These are phyloP conservation scores for Kazachstania africana DNA, from an alignment of 805 yeast species.

Conservation along the genomic window DNA sequence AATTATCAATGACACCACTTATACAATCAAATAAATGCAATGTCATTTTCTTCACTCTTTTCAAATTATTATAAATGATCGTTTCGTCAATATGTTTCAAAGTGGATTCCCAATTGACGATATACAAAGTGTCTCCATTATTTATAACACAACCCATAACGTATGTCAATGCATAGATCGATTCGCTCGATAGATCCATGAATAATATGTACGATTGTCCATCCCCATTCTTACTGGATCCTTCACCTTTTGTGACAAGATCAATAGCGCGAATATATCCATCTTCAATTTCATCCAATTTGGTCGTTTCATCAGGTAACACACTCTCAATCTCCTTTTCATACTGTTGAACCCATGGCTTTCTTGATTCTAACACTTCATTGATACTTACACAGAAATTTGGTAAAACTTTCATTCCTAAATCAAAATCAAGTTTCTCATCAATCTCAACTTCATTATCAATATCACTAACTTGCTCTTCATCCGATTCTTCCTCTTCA, in stretches of 20 bases:
- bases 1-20: slow-evolving; percentile 15
- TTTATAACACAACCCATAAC: slow-evolving; percentile 74
- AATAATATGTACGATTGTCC: slow-evolving; percentile 44
- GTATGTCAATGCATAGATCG: slow-evolving; percentile 78
- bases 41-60: slow-evolving; percentile 9
- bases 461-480: slow-evolving; percentile 29
- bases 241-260: slow-evolving; percentile 9
- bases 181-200: slow-evolving; percentile 74
- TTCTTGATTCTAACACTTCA: slow-evolving; percentile 19
- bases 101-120: slow-evolving; percentile 32
- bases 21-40: slow-evolving; percentile 21
- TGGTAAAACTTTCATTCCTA: slow-evolving; percentile 25
- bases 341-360: slow-evolving; percentile 23
- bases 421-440: slow-evolving; percentile 22
- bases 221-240: slow-evolving; percentile 17
- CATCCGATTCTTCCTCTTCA: slow-evolving; percentile 28
- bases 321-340: slow-evolving; percentile 23
- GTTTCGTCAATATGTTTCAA: slow-evolving; percentile 2
- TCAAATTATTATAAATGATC: slow-evolving; percentile 9
- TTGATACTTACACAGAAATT: slow-evolving; percentile 19
- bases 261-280: slow-evolving; percentile 19
- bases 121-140: slow-evolving; percentile 71
- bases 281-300: slow-evolving; percentile 14
- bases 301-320: slow-evolving; percentile 23
- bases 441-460: slow-evolving; percentile 25